Percentiles rank a stretch among this genome's conserved stretches.
These are phyloP conservation scores for Williopsis jadinii DNA, from an alignment of 1,139 yeast species.

Conservation along the genomic window DNA sequence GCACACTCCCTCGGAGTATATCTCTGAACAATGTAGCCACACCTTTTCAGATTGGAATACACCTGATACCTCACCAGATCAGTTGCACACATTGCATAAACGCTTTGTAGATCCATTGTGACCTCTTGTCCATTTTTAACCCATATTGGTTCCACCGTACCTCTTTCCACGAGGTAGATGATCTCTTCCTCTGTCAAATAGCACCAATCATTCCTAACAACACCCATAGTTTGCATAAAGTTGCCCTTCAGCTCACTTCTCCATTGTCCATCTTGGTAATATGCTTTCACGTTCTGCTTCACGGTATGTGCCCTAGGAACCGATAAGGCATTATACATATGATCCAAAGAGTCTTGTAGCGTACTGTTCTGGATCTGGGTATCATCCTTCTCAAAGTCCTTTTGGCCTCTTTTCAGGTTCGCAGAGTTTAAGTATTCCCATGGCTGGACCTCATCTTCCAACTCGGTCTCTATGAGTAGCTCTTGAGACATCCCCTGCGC, in stretches of 20 bases:
- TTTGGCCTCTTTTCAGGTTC: slow-evolving; percentile 70
- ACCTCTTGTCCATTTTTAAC: slow-evolving; percentile 21
- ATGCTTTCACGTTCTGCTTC: slow-evolving; percentile 38
- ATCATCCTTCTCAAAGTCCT: slow-evolving; percentile 84
- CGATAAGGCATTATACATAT: slow-evolving; percentile 67
- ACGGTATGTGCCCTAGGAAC: slow-evolving; percentile 53
- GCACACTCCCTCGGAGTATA: slow-evolving; percentile 14
- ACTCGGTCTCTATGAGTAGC: slow-evolving; percentile 4
- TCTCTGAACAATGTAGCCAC: slow-evolving; percentile 64
- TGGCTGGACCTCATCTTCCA: slow-evolving; percentile 49
- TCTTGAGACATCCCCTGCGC: too few relatives aligned
- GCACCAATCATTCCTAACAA: slow-evolving; percentile 40
- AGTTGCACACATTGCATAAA: slow-evolving; percentile 48
- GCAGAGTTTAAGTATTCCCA: slow-evolving; percentile 16
- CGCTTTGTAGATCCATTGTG: slow-evolving; percentile 56
- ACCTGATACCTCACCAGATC: slow-evolving; percentile 58
- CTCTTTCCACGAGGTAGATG: slow-evolving; percentile 76
- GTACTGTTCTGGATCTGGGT: slow-evolving; percentile 49
- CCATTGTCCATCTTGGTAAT: slow-evolving; percentile 29
- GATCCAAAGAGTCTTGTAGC: slow-evolving; percentile 49
- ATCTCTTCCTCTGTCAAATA: slow-evolving; percentile 62
- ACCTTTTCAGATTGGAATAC: slow-evolving; percentile 67
- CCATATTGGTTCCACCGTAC: slow-evolving; percentile 57
- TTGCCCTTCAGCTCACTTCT: slow-evolving; percentile 61
- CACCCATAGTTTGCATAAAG: slow-evolving; percentile 70